phyloP scores from a whole-genome alignment of 345 rosid genomes.

The Eucalyptus polybractea region DNA sequence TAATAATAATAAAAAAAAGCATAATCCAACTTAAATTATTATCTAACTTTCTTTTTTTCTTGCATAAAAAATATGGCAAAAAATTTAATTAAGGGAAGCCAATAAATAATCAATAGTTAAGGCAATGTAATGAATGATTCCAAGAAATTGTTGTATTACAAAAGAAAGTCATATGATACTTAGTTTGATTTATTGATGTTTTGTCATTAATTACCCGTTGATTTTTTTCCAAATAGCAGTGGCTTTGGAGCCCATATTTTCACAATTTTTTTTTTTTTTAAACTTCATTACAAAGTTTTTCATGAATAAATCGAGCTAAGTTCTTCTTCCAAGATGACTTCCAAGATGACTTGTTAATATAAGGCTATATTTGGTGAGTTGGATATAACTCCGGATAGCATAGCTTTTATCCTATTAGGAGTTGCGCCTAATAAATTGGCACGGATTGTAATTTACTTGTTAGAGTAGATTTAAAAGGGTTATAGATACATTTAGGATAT shows the following conservation, averaged over 20 bases:
- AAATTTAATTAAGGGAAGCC: neutral
- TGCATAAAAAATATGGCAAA: neutral
- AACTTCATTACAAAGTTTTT: neutral
- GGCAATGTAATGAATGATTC: neutral
- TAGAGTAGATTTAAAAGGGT: neutral
- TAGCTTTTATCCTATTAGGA: neutral
- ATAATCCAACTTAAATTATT: neutral
- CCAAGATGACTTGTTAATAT: neutral
- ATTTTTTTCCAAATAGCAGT: neutral
- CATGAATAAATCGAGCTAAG: neutral
- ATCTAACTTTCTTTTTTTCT: neutral
- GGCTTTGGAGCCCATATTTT: neutral
- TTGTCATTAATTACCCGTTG: neutral
- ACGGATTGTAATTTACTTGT: neutral
- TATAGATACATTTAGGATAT: neutral
- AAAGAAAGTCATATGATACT: neutral
- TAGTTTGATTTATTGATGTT: neutral
- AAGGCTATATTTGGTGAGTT: neutral
- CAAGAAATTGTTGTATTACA: neutral
- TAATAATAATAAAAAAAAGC: no score
- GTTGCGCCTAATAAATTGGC: neutral
- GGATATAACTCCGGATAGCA: neutral
- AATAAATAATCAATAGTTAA: neutral
- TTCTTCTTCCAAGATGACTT: neutral
- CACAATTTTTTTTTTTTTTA: neutral